These are phyloP conservation scores for Takashimella koratensis DNA, from an alignment of 1,284 basidiomycete genomes.

Conservation along the genomic window DNA sequence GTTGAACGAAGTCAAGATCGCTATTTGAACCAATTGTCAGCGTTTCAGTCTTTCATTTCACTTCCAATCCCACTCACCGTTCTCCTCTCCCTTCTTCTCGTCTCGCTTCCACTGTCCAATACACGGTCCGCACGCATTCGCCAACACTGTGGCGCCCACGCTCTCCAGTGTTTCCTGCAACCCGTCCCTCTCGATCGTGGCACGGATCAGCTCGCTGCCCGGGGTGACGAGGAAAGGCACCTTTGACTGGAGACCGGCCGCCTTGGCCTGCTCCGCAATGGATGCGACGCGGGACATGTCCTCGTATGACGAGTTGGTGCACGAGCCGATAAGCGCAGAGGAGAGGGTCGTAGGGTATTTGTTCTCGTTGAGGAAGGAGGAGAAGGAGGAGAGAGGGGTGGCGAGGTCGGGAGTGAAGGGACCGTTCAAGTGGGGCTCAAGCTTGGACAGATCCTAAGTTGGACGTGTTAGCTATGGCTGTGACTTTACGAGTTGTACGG, in stretches of 20 bases:
- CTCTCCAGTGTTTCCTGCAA: conserved; percentile 75
- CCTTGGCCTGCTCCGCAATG: conserved; percentile 84
- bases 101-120: conserved; percentile 99
- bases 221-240: conserved; percentile 97
- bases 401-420: conserved; percentile 97
- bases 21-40: conserved; percentile 48
- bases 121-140: conserved; percentile 98
- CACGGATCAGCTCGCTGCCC: conserved; percentile 94
- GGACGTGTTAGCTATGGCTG: too few species aligned
- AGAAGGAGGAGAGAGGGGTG: conserved; percentile 91
- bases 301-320: conserved; percentile 96
- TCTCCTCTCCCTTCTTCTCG: conserved; percentile 85
- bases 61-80: conserved; percentile 57
- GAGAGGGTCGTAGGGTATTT: conserved; percentile 90
- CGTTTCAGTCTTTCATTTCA: neutral
- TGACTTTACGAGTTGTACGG: too few species aligned
- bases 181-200: conserved; percentile 93
- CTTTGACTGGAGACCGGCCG: conserved; percentile 73
- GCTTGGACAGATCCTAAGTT: conserved; percentile 76
- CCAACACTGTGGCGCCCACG: conserved; percentile 81
- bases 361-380: conserved; percentile 70
- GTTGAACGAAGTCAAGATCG: conserved; percentile 97
- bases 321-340: conserved; percentile 91
- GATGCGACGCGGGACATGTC: conserved; percentile 91
- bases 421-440: conserved; percentile 95